These are phyloP conservation scores for Athelia sp. DNA, from an alignment of 1,284 basidiomycete genomes.

Conservation along the genomic window DNA sequence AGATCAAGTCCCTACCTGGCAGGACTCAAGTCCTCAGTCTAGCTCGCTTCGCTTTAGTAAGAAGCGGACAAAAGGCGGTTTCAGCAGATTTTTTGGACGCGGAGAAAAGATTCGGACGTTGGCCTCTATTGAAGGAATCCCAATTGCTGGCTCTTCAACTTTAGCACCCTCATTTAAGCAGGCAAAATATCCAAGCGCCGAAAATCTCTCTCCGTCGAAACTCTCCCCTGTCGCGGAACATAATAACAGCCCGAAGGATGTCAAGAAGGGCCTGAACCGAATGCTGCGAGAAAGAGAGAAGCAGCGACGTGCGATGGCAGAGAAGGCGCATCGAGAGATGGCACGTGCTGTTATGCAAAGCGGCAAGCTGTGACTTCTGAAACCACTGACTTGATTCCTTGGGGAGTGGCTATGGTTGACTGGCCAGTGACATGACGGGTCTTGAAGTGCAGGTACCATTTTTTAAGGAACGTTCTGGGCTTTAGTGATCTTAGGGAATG, in stretches of 20 bases:
- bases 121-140: constrained; percentile 14
- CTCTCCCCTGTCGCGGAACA: constrained; percentile 37
- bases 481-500: no score
- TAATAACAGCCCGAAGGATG: constrained; percentile 72
- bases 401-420: no score
- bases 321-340: constrained; percentile 76
- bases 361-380: constrained; percentile 57
- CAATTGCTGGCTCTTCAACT: neutral
- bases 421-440: no score
- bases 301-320: constrained; percentile 76
- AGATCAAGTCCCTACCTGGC: neutral
- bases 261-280: constrained; percentile 87
- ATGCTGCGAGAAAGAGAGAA: constrained; percentile 84
- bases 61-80: constrained; percentile 60
- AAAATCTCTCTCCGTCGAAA: constrained; percentile 60
- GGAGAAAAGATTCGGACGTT: constrained; percentile 70
- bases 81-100: constrained; percentile 68
- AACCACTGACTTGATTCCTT: no score
- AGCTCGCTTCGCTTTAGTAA: constrained; percentile 29
- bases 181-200: constrained; percentile 73
- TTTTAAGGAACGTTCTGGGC: no score
- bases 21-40: neutral
- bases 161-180: constrained; percentile 52
- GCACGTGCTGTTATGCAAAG: constrained; percentile 95
- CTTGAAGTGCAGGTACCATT: no score